A percentile compares a stretch with the other conserved stretches of the same genome.
Conservation (phyloP, 345 rosid genomes). For the Triadica sebifera region DNA sequence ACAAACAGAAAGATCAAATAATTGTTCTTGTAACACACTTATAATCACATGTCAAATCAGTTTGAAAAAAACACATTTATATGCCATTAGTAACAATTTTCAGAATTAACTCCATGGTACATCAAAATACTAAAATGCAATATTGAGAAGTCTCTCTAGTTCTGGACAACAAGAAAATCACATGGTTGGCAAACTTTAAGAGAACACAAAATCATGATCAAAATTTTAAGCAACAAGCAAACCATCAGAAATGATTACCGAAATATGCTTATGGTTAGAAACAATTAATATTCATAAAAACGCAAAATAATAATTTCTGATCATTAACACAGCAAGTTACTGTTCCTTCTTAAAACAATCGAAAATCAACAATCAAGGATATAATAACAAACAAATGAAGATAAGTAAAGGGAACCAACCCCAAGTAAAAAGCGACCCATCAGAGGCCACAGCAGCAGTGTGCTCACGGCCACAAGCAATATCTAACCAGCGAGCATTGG, state of each 20-base stretch:
- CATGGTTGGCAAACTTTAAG: background rate
- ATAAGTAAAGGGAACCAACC: slow-evolving; percentile 45
- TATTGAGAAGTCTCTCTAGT: background rate
- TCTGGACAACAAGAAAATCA: no score
- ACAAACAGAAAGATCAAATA: background rate
- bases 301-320: background rate
- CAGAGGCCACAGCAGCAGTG: slow-evolving; percentile 93
- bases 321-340: background rate
- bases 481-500: slow-evolving; percentile 80
- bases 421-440: slow-evolving; percentile 97
- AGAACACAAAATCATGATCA: no score
- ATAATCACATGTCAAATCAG: background rate
- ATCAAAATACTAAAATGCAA: background rate
- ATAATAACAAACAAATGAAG: background rate
- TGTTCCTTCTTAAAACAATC: background rate
- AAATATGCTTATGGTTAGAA: background rate
- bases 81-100: no score
- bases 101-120: background rate
- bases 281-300: background rate
- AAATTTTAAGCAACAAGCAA: background rate
- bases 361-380: background rate
- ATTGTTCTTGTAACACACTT: background rate
- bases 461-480: slow-evolving; percentile 93
- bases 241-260: background rate
- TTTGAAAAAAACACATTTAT: background rate